These are phyloP conservation scores for Hypomyces rosellus DNA, from an alignment of 2,329 filamentous ascomycete genomes.

Conservation along the genomic window DNA sequence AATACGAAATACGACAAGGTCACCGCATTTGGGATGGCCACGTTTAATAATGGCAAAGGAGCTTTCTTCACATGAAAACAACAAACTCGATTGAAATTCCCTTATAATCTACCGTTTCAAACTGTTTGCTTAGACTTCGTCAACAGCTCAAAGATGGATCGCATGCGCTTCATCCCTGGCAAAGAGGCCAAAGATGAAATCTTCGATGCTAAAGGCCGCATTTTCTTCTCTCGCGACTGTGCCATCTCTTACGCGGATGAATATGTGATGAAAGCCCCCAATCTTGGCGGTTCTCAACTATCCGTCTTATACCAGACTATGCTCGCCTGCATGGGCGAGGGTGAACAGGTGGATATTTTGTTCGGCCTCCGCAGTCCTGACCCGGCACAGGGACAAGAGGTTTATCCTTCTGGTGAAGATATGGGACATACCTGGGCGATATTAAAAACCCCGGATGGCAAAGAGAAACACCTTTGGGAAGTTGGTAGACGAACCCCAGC, in stretches of 20 bases:
- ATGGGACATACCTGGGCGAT: slow-evolving; percentile 15
- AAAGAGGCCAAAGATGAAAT: slow-evolving; percentile 15
- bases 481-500: slow-evolving; percentile 12
- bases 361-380: slow-evolving; percentile 13
- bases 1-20: too few species aligned
- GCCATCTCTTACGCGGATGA: slow-evolving; percentile 13
- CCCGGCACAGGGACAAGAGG: slow-evolving; percentile 3
- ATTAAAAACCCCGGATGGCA: slow-evolving; percentile 10
- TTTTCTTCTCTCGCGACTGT: slow-evolving; percentile 11
- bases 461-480: slow-evolving; percentile 12
- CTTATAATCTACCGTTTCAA: neutral
- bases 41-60: too few species aligned
- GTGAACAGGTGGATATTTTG: slow-evolving; percentile 14
- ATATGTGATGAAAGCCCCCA: slow-evolving; percentile 11
- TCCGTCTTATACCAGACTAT: slow-evolving; percentile 9
- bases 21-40: too few species aligned
- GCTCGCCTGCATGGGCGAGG: slow-evolving; percentile 12
- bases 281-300: neutral
- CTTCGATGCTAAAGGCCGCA: slow-evolving; percentile 13
- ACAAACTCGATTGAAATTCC: neutral
- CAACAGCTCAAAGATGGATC: slow-evolving; percentile 6
- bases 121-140: too few species aligned
- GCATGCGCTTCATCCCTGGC: slow-evolving; percentile 14
- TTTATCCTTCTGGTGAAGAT: slow-evolving; percentile 8
- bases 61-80: too few species aligned